Percentiles rank a stretch among this genome's conserved stretches.
Conservation (phyloP, 1,284 basidiomycete species). For the Xerocomus amazonicus region DNA sequence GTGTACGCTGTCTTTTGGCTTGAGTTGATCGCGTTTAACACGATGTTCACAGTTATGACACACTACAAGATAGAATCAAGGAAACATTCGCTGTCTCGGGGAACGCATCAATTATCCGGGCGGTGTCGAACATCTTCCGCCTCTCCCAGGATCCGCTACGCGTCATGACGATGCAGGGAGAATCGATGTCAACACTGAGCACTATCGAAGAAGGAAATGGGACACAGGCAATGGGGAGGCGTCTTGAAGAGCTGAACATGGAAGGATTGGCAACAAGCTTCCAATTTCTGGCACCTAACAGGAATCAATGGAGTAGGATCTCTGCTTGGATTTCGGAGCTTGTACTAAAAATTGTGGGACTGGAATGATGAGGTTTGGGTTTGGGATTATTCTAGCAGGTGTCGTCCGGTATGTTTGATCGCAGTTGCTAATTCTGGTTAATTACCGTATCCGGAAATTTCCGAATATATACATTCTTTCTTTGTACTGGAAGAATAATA, state of each 20-base stretch:
- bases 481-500: neutral
- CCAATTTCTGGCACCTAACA: slow-evolving; percentile 60
- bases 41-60: slow-evolving; percentile 60
- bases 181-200: slow-evolving; percentile 62
- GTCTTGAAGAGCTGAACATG: slow-evolving; percentile 67
- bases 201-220: slow-evolving; percentile 52
- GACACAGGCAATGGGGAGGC: slow-evolving; percentile 25
- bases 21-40: slow-evolving; percentile 6
- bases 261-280: slow-evolving; percentile 65
- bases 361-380: slow-evolving; percentile 29
- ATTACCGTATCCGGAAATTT: slow-evolving; percentile 21
- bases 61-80: slow-evolving; percentile 73
- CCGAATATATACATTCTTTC: slow-evolving; percentile 7
- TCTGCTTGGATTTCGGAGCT: slow-evolving; percentile 72
- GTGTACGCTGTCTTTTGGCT: slow-evolving; percentile 48
- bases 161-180: slow-evolving; percentile 37
- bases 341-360: slow-evolving; percentile 51
- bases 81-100: slow-evolving; percentile 74
- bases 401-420: neutral
- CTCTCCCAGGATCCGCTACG: slow-evolving; percentile 56
- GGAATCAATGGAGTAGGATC: slow-evolving; percentile 58
- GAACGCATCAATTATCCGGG: slow-evolving; percentile 67
- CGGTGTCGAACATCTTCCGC: slow-evolving; percentile 73
- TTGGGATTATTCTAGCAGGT: neutral
- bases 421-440: neutral